Percentiles rank a stretch among this genome's conserved stretches.
phyloP scores from a whole-genome alignment of 2,329 filamentous ascomycete genomes.

The Clonostachys solani region DNA sequence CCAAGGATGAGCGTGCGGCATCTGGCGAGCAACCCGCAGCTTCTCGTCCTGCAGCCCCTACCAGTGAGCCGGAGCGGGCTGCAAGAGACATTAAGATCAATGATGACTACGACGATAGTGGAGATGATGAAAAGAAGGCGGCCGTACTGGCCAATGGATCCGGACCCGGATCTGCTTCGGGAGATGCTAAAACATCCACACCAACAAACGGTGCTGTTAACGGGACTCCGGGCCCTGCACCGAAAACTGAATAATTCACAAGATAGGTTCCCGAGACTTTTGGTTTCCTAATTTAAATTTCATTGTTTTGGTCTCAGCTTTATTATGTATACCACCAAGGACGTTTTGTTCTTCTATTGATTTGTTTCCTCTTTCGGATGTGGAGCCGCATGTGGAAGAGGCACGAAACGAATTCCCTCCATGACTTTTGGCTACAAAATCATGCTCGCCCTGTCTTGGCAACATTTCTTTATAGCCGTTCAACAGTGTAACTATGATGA shows the following conservation, averaged over 20 bases:
- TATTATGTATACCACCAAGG: no score
- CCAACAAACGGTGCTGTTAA: slow-evolving; percentile 44
- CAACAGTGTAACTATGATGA: no score
- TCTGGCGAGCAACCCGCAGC: slow-evolving; percentile 30
- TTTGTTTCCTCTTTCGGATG: not conserved
- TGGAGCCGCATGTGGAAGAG: no score
- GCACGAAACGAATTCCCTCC: no score
- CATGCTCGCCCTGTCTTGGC: no score
- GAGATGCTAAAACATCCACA: slow-evolving; percentile 45
- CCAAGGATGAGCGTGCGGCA: slow-evolving; percentile 57
- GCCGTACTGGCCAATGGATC: slow-evolving; percentile 34
- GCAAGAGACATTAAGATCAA: slow-evolving; percentile 96
- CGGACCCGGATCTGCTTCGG: slow-evolving; percentile 40
- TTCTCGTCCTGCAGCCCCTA: slow-evolving; percentile 24
- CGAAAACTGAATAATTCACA: slow-evolving; percentile 37
- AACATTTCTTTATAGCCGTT: no score
- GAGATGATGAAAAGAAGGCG: slow-evolving; percentile 74
- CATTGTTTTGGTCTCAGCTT: no score
- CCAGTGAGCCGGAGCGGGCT: slow-evolving; percentile 68
- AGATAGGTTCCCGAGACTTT: no score
- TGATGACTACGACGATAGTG: slow-evolving; percentile 95
- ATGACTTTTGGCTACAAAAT: no score
- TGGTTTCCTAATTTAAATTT: no score
- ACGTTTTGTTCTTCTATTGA: slow-evolving; percentile 9
- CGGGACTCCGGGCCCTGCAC: slow-evolving; percentile 27